A percentile compares a stretch with the other conserved stretches of the same genome.
These are phyloP conservation scores for Pseudogymnoascus sp. DNA, from an alignment of 2,329 filamentous ascomycete genomes.

Conservation along the genomic window DNA sequence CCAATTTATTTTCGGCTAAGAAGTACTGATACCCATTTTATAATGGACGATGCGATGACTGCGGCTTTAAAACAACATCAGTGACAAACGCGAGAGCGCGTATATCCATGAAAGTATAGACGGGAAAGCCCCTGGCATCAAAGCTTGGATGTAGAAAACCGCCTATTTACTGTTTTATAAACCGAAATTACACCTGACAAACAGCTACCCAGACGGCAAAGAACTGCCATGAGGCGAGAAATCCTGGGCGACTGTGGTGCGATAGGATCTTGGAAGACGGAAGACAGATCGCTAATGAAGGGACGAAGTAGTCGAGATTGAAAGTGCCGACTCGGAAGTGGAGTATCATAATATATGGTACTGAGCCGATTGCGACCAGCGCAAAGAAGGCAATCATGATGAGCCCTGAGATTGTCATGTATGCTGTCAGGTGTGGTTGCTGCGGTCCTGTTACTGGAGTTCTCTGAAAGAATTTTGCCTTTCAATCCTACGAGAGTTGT, in stretches of 20 bases:
- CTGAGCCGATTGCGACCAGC: neutral
- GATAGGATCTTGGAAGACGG: constrained; percentile 33
- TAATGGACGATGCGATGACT: neutral
- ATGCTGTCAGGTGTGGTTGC: neutral
- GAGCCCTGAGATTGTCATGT: neutral
- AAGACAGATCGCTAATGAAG: constrained; percentile 35
- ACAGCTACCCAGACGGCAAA: constrained; percentile 40
- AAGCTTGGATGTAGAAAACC: neutral
- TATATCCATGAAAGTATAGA: too few species aligned
- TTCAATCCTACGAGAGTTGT: neutral
- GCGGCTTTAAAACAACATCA: neutral
- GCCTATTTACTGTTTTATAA: neutral
- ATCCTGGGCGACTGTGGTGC: constrained; percentile 37
- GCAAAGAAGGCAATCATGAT: neutral
- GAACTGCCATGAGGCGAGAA: constrained; percentile 42
- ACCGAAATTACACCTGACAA: constrained; percentile 23
- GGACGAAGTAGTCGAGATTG: constrained; percentile 35
- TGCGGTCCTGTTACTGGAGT: neutral
- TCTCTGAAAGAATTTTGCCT: neutral
- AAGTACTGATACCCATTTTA: neutral
- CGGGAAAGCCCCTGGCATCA: neutral
- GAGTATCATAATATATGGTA: constrained; percentile 1
- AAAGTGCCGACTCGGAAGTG: neutral
- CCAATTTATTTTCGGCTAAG: neutral
- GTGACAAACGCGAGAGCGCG: too few species aligned